Evolutionary conservation across 768 basidiomycete species (phyloP), one percentile per base, ranked within the genome.

Genomic region (Kockovaella imperatae): DNA sequence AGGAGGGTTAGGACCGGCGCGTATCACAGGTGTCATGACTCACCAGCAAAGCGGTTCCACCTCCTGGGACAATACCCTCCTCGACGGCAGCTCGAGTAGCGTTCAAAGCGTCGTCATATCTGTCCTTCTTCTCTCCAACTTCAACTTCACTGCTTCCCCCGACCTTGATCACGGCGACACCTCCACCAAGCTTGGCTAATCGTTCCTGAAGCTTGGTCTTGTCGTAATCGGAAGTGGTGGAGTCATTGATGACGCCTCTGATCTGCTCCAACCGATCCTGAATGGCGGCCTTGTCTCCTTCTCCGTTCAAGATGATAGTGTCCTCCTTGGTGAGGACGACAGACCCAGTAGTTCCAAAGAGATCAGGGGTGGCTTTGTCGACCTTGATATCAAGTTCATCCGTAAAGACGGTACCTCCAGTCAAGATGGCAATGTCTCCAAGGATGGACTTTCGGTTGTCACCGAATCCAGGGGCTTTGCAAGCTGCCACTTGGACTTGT

Each of bases 361-460:
- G 74, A 70, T 95, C 89, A 6, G 79, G 73, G 0, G 86, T 88
- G 4, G 86, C 86, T 49, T 83, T 83, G 71, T 96, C 90, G 49
- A 96, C 85, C 74, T 96, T 96, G 76, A 96, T 86, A 74, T 96
- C 93, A 54, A 99, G 81, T 69, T 89, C 87, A 56, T 81, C 91
- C 32, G 88, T 87, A 78, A 97, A 96, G 73, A 99, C 93, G 44
- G 88, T 91, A 53, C 93, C 90, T 43, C 93, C 93, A 3, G 93
- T 96, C 58, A 97, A 82, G 75, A 97, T 95, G 45, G 88, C 89
- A 42, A 97, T 79, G 67, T 96, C 91, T 50, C 93, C 93, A 46
- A 97, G 84, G 75, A 96, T 87, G 47, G 83, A 86, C 77, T 97
- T 99, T 75, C 93, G 84, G 81, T 97, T 99, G 76, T 97, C 93